Conservation (phyloP, 345 rosid genomes). For the Arabidopsis thaliana region DNA sequence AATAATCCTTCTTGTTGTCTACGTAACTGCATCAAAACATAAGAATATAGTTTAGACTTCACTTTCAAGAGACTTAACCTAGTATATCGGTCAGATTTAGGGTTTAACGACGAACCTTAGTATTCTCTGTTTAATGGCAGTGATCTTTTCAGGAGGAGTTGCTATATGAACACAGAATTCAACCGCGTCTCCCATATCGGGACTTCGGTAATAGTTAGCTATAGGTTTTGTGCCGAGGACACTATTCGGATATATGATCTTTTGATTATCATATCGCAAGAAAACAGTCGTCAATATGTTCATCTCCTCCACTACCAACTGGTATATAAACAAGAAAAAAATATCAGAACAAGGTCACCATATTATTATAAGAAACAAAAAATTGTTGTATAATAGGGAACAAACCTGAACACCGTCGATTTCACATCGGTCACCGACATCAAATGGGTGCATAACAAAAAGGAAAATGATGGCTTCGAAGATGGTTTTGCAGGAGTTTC, state of each 20-base stretch:
- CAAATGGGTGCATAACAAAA: constrained; percentile 86
- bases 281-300: constrained; percentile 80
- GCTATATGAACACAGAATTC: constrained; percentile 46
- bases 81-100: neutral
- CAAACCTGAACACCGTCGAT: constrained; percentile 75
- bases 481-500: constrained; percentile 78
- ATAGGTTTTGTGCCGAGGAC: constrained; percentile 62
- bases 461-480: constrained; percentile 88
- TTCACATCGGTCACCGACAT: constrained; percentile 84
- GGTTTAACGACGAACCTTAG: constrained; percentile 34
- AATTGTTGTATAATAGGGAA: neutral
- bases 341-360: neutral
- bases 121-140: constrained; percentile 49
- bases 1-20: constrained; percentile 76
- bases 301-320: constrained; percentile 94
- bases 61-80: constrained; percentile 23
- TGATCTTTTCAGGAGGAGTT: constrained; percentile 48
- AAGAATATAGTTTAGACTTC: constrained; percentile 2
- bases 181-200: constrained; percentile 47
- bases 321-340: constrained; percentile 3
- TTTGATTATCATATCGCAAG: constrained; percentile 70
- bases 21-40: constrained; percentile 49
- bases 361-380: neutral
- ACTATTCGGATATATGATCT: constrained; percentile 72
- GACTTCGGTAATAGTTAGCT: constrained; percentile 47